phyloP scores from a whole-genome alignment of 805 yeast genomes.

The Candida peoriensis region DNA sequence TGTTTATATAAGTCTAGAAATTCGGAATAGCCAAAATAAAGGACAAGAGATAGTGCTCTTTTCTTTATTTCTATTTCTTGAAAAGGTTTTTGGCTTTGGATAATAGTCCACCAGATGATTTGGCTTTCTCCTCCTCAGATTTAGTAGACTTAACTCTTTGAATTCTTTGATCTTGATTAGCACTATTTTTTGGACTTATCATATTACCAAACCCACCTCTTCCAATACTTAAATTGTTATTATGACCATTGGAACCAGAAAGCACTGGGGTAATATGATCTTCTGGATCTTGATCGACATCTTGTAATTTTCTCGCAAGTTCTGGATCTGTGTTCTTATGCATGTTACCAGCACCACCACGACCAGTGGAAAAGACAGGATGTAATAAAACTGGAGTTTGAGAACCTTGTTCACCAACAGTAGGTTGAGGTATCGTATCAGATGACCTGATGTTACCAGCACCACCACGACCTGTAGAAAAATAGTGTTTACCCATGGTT shows the following conservation, averaged over 20 bases:
- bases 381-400: constrained; percentile 55
- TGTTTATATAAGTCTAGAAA: too few species aligned
- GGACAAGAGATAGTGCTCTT: too few species aligned
- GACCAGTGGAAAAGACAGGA: constrained; percentile 60
- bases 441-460: constrained; percentile 60
- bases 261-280: constrained; percentile 39
- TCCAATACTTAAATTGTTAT: constrained; percentile 38
- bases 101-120: constrained; percentile 30
- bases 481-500: constrained; percentile 28
- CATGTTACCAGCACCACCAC: constrained; percentile 82
- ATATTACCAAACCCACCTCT: constrained; percentile 67
- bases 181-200: constrained; percentile 31
- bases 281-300: constrained; percentile 44
- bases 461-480: constrained; percentile 78
- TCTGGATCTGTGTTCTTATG: constrained; percentile 54
- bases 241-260: constrained; percentile 25
- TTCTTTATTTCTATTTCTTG: too few species aligned
- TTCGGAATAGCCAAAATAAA: too few species aligned
- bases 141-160: constrained; percentile 16
- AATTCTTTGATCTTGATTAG: constrained; percentile 15
- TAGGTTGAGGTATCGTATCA: constrained; percentile 44
- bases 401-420: constrained; percentile 52
- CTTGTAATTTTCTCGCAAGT: constrained; percentile 59
- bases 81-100: constrained; percentile 42
- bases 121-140: constrained; percentile 9